phyloP scores from a whole-genome alignment of 2,329 filamentous ascomycete species.

The Aspergillus chevalieri region DNA sequence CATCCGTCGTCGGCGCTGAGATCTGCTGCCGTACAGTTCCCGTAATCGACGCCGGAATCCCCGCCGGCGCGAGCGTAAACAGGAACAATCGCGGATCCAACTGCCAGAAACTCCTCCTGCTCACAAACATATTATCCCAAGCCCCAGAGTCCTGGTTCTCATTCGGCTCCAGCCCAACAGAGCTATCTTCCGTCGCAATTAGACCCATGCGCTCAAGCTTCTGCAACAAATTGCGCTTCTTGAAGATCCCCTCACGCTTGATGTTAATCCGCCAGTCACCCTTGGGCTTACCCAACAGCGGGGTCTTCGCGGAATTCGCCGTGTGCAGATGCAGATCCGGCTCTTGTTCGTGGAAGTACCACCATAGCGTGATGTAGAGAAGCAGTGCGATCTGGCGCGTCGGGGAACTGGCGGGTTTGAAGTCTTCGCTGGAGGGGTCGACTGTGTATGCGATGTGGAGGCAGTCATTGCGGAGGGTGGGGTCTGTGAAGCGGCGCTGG shows the following conservation, averaged over 20 bases:
- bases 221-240: constrained; percentile 72
- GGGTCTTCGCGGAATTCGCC: constrained; percentile 59
- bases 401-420: constrained; percentile 70
- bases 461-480: constrained; percentile 71
- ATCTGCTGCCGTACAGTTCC: constrained; percentile 10
- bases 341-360: constrained; percentile 89
- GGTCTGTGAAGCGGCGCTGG: constrained; percentile 55
- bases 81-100: constrained; percentile 79
- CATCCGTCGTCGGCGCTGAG: not conserved
- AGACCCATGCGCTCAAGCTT: constrained; percentile 93
- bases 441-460: constrained; percentile 91
- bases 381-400: constrained; percentile 93
- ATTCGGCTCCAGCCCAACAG: constrained; percentile 58
- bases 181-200: constrained; percentile 67
- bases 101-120: constrained; percentile 82
- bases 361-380: constrained; percentile 89
- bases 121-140: constrained; percentile 78
- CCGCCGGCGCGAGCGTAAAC: constrained; percentile 67
- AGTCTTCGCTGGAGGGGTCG: constrained; percentile 72
- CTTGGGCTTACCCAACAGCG: constrained; percentile 63
- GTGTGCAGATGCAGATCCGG: constrained; percentile 61
- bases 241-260: constrained; percentile 79
- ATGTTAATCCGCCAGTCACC: constrained; percentile 85
- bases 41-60: constrained; percentile 38
- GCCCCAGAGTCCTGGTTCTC: constrained; percentile 58